phyloP scores from a whole-genome alignment of 345 rosid species.

The Salix caprea region DNA sequence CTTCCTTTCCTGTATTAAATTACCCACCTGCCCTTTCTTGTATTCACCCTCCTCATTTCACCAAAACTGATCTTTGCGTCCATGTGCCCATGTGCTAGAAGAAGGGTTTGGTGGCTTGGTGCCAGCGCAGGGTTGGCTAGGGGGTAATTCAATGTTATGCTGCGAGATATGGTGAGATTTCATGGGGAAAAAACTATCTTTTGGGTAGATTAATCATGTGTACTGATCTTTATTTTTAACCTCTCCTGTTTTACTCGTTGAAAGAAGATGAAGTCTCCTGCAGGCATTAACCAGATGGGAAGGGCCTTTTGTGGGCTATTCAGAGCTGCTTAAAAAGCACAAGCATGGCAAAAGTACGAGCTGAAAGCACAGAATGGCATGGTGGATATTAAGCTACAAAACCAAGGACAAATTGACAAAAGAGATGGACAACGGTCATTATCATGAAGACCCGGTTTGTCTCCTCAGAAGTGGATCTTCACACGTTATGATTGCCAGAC shows the following conservation, averaged over 20 bases:
- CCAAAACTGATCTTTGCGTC: not conserved
- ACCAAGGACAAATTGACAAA: not conserved
- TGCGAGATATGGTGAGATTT: too few species aligned
- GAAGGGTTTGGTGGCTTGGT: too few species aligned
- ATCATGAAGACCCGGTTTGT: constrained; percentile 43
- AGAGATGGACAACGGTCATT: constrained; percentile 19
- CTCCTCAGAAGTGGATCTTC: constrained; percentile 53
- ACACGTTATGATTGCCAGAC: constrained; percentile 44
- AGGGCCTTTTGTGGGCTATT: not conserved
- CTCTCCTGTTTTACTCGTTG: not conserved
- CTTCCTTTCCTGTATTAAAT: too few species aligned
- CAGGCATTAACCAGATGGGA: not conserved
- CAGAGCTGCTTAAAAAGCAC: not conserved
- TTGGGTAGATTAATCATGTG: too few species aligned
- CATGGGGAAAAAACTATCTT: too few species aligned
- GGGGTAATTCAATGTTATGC: too few species aligned
- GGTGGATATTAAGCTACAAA: not conserved
- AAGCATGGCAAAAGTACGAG: not conserved
- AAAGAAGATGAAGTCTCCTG: not conserved
- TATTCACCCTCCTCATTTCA: not conserved
- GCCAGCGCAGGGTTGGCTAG: too few species aligned
- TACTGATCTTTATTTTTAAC: too few species aligned
- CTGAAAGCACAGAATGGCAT: constrained; percentile 9
- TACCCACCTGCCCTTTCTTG: not conserved
- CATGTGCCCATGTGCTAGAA: too few species aligned